Percentiles rank a stretch among this genome's conserved stretches.
phyloP scores from a whole-genome alignment of 2,329 filamentous ascomycete species.

The Trichoderma cornu-damae region DNA sequence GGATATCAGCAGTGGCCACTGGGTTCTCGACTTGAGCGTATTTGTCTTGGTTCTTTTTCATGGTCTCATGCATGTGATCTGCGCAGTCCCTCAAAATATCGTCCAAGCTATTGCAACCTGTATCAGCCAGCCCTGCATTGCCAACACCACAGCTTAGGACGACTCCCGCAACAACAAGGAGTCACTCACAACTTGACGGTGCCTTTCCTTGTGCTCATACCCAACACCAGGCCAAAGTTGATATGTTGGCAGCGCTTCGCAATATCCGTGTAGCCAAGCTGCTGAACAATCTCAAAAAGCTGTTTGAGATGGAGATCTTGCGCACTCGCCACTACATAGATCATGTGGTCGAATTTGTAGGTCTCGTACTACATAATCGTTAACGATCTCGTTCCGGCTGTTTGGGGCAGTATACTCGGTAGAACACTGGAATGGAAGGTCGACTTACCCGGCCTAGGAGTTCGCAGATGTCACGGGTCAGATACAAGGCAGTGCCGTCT shows the following conservation, averaged over 20 bases:
- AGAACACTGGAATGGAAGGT: neutral
- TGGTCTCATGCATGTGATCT: conserved; percentile 97
- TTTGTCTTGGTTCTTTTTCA: conserved; percentile 85
- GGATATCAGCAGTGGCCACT: conserved; percentile 71
- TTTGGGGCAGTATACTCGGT: neutral
- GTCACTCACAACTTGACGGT: conserved; percentile 62
- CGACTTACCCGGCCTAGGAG: conserved; percentile 52
- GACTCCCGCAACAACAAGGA: neutral
- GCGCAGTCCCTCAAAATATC: conserved; percentile 56
- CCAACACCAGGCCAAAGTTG: conserved; percentile 67
- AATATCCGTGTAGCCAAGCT: conserved; percentile 64
- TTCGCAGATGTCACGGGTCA: conserved; percentile 73
- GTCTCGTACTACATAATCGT: conserved; percentile 39
- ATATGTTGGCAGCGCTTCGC: conserved; percentile 64
- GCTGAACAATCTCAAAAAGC: conserved; percentile 69
- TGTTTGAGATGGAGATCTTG: conserved; percentile 70
- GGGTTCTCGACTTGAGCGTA: conserved; percentile 87
- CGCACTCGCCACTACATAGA: conserved; percentile 69
- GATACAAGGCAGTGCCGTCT: conserved; percentile 70
- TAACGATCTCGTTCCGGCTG: neutral
- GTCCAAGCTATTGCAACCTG: conserved; percentile 33
- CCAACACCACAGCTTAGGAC: neutral
- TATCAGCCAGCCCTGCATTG: neutral
- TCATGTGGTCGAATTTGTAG: conserved; percentile 71
- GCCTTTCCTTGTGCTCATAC: conserved; percentile 64